Conservation (phyloP, 2,329 filamentous ascomycete species). For the Exophiala aquamarina region DNA sequence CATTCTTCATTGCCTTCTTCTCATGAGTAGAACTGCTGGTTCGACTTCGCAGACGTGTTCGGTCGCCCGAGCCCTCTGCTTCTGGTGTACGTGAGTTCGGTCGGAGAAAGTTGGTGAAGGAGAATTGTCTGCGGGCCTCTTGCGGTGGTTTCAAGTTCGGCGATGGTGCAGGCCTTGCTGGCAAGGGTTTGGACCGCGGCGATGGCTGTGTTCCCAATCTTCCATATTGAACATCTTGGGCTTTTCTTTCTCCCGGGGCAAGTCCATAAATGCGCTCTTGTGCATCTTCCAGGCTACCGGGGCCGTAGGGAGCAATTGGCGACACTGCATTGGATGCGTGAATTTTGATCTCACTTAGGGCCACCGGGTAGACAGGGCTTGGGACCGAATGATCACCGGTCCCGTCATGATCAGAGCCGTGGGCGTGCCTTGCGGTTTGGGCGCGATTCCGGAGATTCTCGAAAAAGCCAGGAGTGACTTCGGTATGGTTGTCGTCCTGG, state of each 20-base stretch:
- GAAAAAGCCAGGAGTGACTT: constrained; percentile 35
- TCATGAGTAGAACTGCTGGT: constrained; percentile 26
- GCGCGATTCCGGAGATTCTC: constrained; percentile 39
- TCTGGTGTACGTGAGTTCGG: constrained; percentile 40
- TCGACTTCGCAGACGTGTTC: constrained; percentile 25
- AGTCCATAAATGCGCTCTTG: constrained; percentile 53
- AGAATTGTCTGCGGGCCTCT: constrained; percentile 74
- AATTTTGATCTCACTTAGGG: constrained; percentile 61
- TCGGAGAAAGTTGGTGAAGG: constrained; percentile 82
- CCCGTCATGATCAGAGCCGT: constrained; percentile 33
- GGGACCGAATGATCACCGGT: constrained; percentile 42
- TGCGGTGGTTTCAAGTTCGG: constrained; percentile 17
- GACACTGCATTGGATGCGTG: constrained; percentile 50
- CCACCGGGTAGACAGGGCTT: constrained; percentile 62
- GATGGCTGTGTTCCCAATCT: constrained; percentile 11
- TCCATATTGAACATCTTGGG: constrained; percentile 37
- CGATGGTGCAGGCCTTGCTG: constrained; percentile 22
- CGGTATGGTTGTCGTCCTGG: constrained; percentile 34
- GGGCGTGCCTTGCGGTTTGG: constrained; percentile 32
- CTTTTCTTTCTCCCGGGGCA: constrained; percentile 40
- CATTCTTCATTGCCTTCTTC: constrained; percentile 44
- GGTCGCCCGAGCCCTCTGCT: constrained; percentile 17
- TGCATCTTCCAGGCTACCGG: constrained; percentile 31
- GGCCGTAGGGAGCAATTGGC: constrained; percentile 27
- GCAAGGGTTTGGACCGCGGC: constrained; percentile 27